Percentiles rank a stretch among this genome's conserved stretches.
Conservation (phyloP, 805 yeast species). For the Cyberlindnera misumaiensis region DNA sequence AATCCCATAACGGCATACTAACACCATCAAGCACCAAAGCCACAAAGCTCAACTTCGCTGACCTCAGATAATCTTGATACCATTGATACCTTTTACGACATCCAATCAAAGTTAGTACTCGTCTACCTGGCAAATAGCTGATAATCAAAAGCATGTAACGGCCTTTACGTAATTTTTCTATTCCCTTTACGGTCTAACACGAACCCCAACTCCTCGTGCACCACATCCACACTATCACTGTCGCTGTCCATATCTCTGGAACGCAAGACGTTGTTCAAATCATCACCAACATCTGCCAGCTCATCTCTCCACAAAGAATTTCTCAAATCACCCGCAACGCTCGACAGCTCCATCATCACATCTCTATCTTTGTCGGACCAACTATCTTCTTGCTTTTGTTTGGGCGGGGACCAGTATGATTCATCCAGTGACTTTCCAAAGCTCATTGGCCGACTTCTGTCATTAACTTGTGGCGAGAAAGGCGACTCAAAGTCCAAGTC, state of each 20-base stretch:
- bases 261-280: slow-evolving; percentile 5
- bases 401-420: slow-evolving; percentile 14
- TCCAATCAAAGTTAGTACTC: neutral
- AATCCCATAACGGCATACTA: neutral
- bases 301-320: slow-evolving; percentile 17
- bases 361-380: slow-evolving; percentile 4
- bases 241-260: neutral
- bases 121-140: no score
- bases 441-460: neutral
- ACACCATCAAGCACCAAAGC: slow-evolving; percentile 14
- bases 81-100: neutral
- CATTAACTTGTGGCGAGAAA: neutral
- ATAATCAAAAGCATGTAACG: neutral
- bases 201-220: no score
- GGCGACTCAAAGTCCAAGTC: slow-evolving; percentile 1
- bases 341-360: slow-evolving; percentile 9
- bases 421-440: slow-evolving; percentile 4
- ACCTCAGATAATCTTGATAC: neutral
- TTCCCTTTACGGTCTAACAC: neutral
- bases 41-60: slow-evolving; percentile 20
- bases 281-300: slow-evolving; percentile 10
- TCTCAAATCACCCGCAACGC: slow-evolving; percentile 12
- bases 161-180: neutral
- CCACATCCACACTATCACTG: neutral
- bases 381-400: neutral